Evolutionary conservation across 192 early-diverging fungal genomes (phyloP), one percentile per base, ranked within the genome.

Genomic region (Endogone sp.): DNA sequence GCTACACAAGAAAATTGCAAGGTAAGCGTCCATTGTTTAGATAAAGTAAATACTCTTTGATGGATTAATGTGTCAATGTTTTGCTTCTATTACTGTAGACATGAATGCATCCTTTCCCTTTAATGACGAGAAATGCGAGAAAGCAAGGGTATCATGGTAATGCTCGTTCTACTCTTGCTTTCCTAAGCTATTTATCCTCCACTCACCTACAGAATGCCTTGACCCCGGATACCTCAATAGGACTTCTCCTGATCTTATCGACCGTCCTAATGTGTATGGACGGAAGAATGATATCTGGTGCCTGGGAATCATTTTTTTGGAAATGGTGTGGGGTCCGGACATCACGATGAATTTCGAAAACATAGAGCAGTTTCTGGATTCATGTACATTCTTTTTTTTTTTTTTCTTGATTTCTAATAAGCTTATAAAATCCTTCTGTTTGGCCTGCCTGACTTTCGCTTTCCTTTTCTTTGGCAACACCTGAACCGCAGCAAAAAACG

Each of bases 271-370:
- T 22, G 74, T 85, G 13, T 87, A 88, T 64, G 86, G 63, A 25
- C 67, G 85, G 59, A 91, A 91, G 60, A 91, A 92, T 71, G 91
- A 93, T 71, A 83, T 93, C 21, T 93, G 88, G 86, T 89, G 86
- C 55, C 76, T 85, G 0, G 90, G 89, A 22, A 72, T 89, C 20
- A 80, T 88, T 0, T 85, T 86, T 20, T 67, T 92, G 49, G 86
- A 90, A 59, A 93, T 93, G 91, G 65, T 86, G 3, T 84, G 88
- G 74, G 91, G 91, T 16, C 65, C 78, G 13, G 89, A 90, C 25
- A 75, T 79, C 1, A 78, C 87, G 25, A 72, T 67, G 22, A 70
- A 76, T 24, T 88, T 86, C 69, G 82, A 79, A 22, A 69, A 78
- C 13, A 80, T 85, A 66, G 80, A 79, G 2, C 69, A 71, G 23